A percentile compares a stretch with the other conserved stretches of the same genome.
These are phyloP conservation scores for Posidonia oceanica DNA, from an alignment of 116 monocot genomes.

Conservation along the genomic window DNA sequence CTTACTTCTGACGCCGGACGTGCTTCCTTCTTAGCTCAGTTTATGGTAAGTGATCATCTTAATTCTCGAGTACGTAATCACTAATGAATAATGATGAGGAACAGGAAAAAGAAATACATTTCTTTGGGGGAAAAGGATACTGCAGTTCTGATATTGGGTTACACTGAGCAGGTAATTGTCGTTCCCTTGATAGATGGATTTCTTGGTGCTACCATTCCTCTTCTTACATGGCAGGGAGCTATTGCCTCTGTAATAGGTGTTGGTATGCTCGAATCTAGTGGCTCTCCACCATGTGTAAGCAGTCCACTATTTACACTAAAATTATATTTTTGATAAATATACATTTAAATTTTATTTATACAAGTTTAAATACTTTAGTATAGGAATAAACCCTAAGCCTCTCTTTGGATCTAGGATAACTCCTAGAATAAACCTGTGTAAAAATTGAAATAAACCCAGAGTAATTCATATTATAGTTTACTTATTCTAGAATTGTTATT, in stretches of 20 bases:
- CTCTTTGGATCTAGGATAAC: no score
- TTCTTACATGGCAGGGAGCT: constrained; percentile 65
- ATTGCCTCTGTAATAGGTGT: constrained; percentile 60
- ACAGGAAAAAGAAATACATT: not conserved
- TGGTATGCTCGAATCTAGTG: constrained; percentile 60
- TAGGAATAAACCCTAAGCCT: no score
- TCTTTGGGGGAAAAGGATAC: not conserved
- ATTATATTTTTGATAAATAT: not conserved
- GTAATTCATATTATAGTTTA: no score
- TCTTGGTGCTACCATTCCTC: constrained; percentile 59
- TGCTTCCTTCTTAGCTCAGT: constrained; percentile 74
- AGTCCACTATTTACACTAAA: not conserved
- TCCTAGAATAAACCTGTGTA: no score
- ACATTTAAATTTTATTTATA: no score
- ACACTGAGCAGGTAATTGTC: constrained; percentile 48
- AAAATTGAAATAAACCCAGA: no score
- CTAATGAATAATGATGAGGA: no score
- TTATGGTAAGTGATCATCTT: constrained; percentile 31
- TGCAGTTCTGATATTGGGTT: not conserved
- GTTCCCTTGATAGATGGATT: constrained; percentile 78
- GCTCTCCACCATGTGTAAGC: constrained; percentile 69
- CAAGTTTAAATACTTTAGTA: no score
- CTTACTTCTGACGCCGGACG: constrained; percentile 85
- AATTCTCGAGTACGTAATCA: not conserved
- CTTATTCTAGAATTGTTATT: no score